Percentiles rank a stretch among this genome's conserved stretches.
These are phyloP conservation scores for Ceratocystis colombiana DNA, from an alignment of 2,329 filamentous ascomycete species.

Conservation along the genomic window DNA sequence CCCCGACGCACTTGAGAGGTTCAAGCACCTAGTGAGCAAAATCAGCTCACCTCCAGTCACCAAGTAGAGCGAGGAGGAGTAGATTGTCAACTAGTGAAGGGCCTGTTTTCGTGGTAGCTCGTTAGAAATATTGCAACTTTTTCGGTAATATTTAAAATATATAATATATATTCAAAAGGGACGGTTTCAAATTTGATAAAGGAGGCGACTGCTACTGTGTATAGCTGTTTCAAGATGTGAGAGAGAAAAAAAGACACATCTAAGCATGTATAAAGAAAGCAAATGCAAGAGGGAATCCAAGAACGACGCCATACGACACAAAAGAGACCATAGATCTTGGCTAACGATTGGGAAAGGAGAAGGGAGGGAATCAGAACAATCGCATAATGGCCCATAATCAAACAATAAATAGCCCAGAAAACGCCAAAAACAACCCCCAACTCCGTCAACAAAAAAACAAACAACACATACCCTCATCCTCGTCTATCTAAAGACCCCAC, in stretches of 20 bases:
- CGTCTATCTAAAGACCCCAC: slow-evolving; percentile 17
- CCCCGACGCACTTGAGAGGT: slow-evolving; percentile 7
- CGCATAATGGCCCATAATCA: background rate
- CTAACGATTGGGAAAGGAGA: background rate
- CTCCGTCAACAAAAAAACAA: background rate
- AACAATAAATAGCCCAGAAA: slow-evolving; percentile 3
- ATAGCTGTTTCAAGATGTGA: background rate
- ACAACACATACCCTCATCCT: background rate
- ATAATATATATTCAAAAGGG: too few relatives aligned
- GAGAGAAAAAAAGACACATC: slow-evolving; percentile 8
- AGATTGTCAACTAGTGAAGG: background rate
- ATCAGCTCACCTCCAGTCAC: background rate
- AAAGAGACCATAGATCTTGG: too few relatives aligned
- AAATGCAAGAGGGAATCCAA: too few relatives aligned
- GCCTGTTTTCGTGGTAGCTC: background rate
- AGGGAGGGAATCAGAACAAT: slow-evolving; percentile 8
- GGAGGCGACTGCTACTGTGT: background rate
- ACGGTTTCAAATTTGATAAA: too few relatives aligned
- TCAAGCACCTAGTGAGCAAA: background rate
- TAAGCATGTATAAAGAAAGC: background rate
- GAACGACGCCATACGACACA: too few relatives aligned
- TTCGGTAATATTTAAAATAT: background rate
- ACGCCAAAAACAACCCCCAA: slow-evolving; percentile 15
- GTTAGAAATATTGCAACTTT: background rate
- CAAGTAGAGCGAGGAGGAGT: background rate